Base-by-base conservation (phyloP, 345 rosid species). In the Physaria fendleri region DNA sequence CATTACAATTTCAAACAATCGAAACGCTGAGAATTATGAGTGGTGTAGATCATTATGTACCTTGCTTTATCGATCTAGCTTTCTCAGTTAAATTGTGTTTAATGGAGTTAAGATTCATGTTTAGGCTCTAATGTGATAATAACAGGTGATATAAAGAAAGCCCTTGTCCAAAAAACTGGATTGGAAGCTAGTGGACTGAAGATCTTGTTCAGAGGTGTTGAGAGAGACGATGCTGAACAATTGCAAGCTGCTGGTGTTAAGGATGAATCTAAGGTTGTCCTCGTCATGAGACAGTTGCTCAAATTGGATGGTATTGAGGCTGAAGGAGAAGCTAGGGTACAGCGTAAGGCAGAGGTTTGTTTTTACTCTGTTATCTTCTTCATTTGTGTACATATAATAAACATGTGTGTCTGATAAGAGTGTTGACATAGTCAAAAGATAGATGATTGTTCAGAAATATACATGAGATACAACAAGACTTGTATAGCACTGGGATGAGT, bases 331-430 rank as follows among this genome's bases (percentile, higher is more conserved):
- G 95, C 93, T 32, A 84, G 74, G 76, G 8, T 76, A 40, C 90
- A 69, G 72, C 77, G 98, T 18, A 92, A 78, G 79, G 83, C 95
- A 43, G 98, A 92, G 96, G 96, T 92, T 40, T 14, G 85, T 72
- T 15, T 41, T 63, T 43, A 16, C 1, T 11, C 10, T 35, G 0
- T n/a, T 51, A 22, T 32, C 2, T 41, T 38, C 8, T 35, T 29
- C 35, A 20, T 9, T 9, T 37, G 28, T 54, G 4, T 49, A 39
- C 24, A 21, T 16, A 12, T 16, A 12, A 33, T 13, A 5, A 51
- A 24, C 46, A 33, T 17, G n/a, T 35, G 12, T 24, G 4, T 24
- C 15, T 0, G 18, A 18, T 38, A 38, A 38, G 13, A 27, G 7
- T 51, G 42, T 14, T 4, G 14, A 6, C 22, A 8, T n/a, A 40